Base-by-base conservation (phyloP, 2,329 filamentous ascomycete species). In the Purpureocillium lavendulum region DNA sequence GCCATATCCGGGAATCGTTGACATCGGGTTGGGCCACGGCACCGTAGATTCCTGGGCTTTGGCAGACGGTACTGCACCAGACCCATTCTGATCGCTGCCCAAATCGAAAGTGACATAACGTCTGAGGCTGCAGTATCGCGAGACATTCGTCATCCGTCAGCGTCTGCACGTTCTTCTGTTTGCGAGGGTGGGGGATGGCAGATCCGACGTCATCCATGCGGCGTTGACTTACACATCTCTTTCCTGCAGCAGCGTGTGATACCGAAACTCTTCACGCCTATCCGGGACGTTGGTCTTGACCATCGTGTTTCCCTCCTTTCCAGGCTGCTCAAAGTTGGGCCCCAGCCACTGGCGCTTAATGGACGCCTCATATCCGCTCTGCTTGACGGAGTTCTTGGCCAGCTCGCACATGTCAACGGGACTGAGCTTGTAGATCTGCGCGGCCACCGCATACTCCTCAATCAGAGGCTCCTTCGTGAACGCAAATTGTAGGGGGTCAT, bases 361-460 rank as follows among this genome's bases (percentile, higher is more conserved):
- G 11, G 80, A 75, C 51, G 84, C 71, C 58, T 98, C 92, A 55
- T 94, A 98, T 7, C 92, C 92, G 58, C 87, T 94, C 60, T 98
- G 92, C 52, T 83, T 80, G 31, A 98, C 92, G 9, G 87, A 95
- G 59, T 97, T 90, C 64, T 95, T 95, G 17, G 92, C 92, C 41
- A 98, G 65, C 64, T 98, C 92, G 57, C 92, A 97, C 92, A 98
- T 98, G 55, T 98, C 92, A 4, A 97, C 89, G 1, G 90, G 84
- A 54, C 82, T 94, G 30, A 98, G 77, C 65, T 97, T 97, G 68
- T 97, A 98, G 43, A 98, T 98, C 63, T 98, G 92, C 4, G 92
- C 92, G 4, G 92, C 92, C 8, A 98, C 92, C 0, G 90, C 89
- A 56, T 98, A 98, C 58, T 98, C 92, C 60, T 98, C 92, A 49